Conservation (phyloP, 495 filamentous ascomycete species). For the Pyrenopolyporus hunteri region DNA sequence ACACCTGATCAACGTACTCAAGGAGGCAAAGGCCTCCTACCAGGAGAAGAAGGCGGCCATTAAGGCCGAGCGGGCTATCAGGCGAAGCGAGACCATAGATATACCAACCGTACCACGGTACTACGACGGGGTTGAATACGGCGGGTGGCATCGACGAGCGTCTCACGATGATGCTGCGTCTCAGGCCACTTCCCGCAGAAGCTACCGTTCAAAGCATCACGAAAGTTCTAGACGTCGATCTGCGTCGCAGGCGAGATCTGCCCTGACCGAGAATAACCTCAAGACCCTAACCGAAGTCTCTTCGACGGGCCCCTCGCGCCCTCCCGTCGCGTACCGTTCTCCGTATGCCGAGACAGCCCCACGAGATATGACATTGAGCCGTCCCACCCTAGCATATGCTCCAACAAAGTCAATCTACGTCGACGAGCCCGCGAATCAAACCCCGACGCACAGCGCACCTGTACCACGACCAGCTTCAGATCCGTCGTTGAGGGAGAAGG, state of each 20-base stretch:
- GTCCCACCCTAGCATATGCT: slow-evolving; percentile 43
- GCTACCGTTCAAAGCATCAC: slow-evolving; percentile 41
- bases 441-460: slow-evolving; percentile 35
- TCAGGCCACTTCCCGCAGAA: slow-evolving; percentile 45
- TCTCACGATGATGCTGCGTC: slow-evolving; percentile 49
- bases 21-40: slow-evolving; percentile 85
- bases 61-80: slow-evolving; percentile 63
- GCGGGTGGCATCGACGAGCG: slow-evolving; percentile 30
- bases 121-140: slow-evolving; percentile 36
- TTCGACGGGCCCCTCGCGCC: slow-evolving; percentile 47
- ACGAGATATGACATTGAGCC: slow-evolving; percentile 47
- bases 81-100: slow-evolving; percentile 53
- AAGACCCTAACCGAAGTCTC: slow-evolving; percentile 53
- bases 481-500: slow-evolving; percentile 46
- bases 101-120: slow-evolving; percentile 34
- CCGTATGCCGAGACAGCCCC: slow-evolving; percentile 52
- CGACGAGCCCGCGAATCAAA: slow-evolving; percentile 19
- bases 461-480: slow-evolving; percentile 51
- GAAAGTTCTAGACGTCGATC: slow-evolving; percentile 33
- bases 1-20: slow-evolving; percentile 84
- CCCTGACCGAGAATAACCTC: slow-evolving; percentile 52
- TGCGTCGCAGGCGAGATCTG: slow-evolving; percentile 35
- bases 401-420: slow-evolving; percentile 35
- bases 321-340: slow-evolving; percentile 47
- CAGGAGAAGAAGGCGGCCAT: slow-evolving; percentile 80